Evolutionary conservation across 2,329 filamentous ascomycete species (phyloP).

Genomic region (Fusarium miscanthi): DNA sequence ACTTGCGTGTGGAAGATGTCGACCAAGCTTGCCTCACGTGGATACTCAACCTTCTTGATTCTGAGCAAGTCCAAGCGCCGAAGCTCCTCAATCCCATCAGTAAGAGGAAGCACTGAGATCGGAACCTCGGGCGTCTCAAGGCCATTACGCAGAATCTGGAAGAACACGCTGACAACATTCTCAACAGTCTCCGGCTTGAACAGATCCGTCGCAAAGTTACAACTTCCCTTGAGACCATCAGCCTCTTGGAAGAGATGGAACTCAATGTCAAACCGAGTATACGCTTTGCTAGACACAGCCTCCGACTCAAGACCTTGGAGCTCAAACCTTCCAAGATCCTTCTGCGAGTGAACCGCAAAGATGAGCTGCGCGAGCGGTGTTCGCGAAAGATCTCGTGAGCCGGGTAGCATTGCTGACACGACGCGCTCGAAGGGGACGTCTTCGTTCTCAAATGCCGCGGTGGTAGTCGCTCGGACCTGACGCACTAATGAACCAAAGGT

Average conservation of each 20-base stretch:
- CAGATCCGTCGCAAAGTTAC: slow-evolving; percentile 38
- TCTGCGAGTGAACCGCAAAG: slow-evolving; percentile 33
- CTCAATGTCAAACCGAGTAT: slow-evolving; percentile 41
- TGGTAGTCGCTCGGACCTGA: slow-evolving; percentile 13
- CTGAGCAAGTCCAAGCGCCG: neutral
- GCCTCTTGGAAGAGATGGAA: slow-evolving; percentile 42
- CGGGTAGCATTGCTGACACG: neutral
- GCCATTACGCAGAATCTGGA: slow-evolving; percentile 23
- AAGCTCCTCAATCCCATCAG: neutral
- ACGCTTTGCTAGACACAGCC: neutral
- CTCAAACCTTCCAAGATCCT: slow-evolving; percentile 29
- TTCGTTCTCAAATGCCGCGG: neutral
- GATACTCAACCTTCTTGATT: neutral
- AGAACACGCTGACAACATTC: slow-evolving; percentile 30
- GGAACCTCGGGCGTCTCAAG: slow-evolving; percentile 11
- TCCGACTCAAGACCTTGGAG: slow-evolving; percentile 32
- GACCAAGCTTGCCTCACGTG: slow-evolving; percentile 30
- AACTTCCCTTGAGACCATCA: slow-evolving; percentile 3
- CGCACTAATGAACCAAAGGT: slow-evolving; percentile 25
- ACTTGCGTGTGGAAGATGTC: slow-evolving; percentile 40
- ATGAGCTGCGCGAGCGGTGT: slow-evolving; percentile 10
- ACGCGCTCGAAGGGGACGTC: slow-evolving; percentile 16
- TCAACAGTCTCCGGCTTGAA: slow-evolving; percentile 37
- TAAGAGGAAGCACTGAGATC: slow-evolving; percentile 6
- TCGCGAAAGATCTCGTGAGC: slow-evolving; percentile 3